phyloP scores from a whole-genome alignment of 257 asterid species.

The Asclepias syriaca region DNA sequence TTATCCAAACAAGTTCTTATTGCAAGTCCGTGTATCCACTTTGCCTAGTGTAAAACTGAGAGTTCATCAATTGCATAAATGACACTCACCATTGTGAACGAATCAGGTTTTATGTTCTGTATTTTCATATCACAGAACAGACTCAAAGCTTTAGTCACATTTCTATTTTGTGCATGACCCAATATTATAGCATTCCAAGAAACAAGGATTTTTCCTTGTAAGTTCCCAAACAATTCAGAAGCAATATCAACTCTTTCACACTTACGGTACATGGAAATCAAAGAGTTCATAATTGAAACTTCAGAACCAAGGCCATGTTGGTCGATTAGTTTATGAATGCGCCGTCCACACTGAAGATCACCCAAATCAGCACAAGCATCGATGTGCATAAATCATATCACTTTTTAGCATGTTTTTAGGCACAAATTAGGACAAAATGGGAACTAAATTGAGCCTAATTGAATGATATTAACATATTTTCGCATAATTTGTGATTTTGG shows the following conservation, averaged over 20 bases:
- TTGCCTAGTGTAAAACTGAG: constrained; percentile 71
- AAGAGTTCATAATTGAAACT: constrained; percentile 61
- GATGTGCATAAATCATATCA: too few species aligned
- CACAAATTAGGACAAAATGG: too few species aligned
- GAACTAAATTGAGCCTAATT: too few species aligned
- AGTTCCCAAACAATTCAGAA: constrained; percentile 43
- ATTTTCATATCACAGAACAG: constrained; percentile 63
- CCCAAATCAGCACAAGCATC: constrained; percentile 57
- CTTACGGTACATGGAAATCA: constrained; percentile 91
- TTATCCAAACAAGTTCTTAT: constrained; percentile 47
- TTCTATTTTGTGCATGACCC: constrained; percentile 78
- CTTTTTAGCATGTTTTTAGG: too few species aligned
- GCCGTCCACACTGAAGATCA: constrained; percentile 55
- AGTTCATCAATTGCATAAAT: constrained; percentile 75
- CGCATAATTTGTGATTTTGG: too few species aligned
- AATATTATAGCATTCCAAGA: constrained; percentile 89
- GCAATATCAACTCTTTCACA: constrained; percentile 67
- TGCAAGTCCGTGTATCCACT: constrained; percentile 84
- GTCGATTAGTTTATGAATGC: constrained; percentile 47
- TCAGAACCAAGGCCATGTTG: constrained; percentile 43
- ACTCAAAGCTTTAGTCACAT: constrained; percentile 46
- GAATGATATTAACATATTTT: too few species aligned
- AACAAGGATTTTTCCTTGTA: constrained; percentile 52
- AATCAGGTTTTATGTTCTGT: constrained; percentile 52
- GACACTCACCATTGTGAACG: constrained; percentile 81